Base-by-base conservation (phyloP, 495 filamentous ascomycete species). In the Tricharina praecox region DNA sequence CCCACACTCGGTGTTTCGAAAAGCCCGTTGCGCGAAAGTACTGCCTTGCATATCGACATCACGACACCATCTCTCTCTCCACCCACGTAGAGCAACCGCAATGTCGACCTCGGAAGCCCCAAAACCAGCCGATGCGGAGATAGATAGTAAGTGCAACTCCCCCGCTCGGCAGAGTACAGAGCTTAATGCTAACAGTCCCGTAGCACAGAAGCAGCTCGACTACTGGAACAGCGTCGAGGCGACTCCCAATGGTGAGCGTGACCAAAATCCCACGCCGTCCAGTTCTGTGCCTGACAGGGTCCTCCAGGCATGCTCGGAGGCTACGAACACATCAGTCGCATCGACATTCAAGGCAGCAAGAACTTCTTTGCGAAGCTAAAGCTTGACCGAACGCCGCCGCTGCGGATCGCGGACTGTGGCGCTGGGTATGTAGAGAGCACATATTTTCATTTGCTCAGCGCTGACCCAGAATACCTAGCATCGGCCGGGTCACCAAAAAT, bases 171-270 rank as follows among this genome's bases (percentile, higher is more conserved):
- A 32, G 28, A 13, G n/a, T n/a, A n/a, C n/a, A n/a, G n/a, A n/a
- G n/a, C n/a, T n/a, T 13, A 32, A 7, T 32, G 28, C 28, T 32
- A 13, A 32, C 28, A 7, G 28, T 32, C 28, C 28, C 8, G 23
- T 23, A 59, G 56, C 46, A 7, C 45, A 67, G 26, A 67, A 70
- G 46, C 63, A 73, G 24, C 62, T 75, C 8, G 55, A 59, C n/a
- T 93, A 93, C 71, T 93, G 85, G 86, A 71, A 75, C 55, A 64
- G 68, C 50, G 66, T 83, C 49, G 67, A 76, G n/a, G 70, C 82
- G 32, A 78, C 77, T 48, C 69, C 78, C 44, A 74, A 78, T 58
- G 81, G 78, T 50, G 19, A 10, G 19, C n/a, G 21, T 28, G 4
- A n/a, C 23, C n/a, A 7, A 16, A 11, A 19, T 44, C 23, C 16